Evolutionary conservation across 768 basidiomycete species (phyloP).

Genomic region (Pleurotus citrinopileatus): DNA sequence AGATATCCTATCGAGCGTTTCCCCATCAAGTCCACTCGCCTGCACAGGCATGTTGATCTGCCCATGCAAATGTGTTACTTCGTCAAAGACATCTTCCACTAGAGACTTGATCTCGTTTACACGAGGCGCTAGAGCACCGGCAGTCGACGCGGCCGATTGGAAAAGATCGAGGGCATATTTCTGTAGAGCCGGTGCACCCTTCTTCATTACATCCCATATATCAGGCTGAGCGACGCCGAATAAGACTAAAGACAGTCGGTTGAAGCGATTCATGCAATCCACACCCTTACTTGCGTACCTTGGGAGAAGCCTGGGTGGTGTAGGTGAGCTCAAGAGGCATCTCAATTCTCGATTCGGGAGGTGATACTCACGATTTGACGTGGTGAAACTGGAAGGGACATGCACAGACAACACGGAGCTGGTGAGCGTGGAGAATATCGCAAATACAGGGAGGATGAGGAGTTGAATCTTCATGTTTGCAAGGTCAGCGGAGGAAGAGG

Average conservation of each 20-base stretch:
- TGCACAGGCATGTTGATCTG: too few species aligned
- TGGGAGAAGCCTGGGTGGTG: neutral
- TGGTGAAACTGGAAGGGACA: neutral
- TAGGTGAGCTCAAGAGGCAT: neutral
- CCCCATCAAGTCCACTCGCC: neutral
- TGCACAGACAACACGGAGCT: neutral
- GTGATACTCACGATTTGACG: neutral
- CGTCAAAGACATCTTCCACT: neutral
- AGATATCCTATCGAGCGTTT: slow-evolving; percentile 12
- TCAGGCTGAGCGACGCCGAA: neutral
- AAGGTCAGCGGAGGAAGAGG: neutral
- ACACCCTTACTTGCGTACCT: neutral
- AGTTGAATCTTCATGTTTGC: neutral
- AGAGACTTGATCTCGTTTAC: neutral
- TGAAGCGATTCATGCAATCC: neutral
- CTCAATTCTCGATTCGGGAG: neutral
- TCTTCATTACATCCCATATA: neutral
- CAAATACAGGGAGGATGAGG: neutral
- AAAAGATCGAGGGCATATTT: neutral
- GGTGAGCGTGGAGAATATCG: neutral
- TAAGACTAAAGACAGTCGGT: neutral
- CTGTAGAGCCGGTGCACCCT: neutral
- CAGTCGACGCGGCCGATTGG: neutral
- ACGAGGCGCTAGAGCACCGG: neutral
- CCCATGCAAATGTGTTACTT: neutral